Percentiles rank a stretch among this genome's conserved stretches.
Evolutionary conservation across 345 rosid species (phyloP).

Genomic region (Limnanthes douglasii): DNA sequence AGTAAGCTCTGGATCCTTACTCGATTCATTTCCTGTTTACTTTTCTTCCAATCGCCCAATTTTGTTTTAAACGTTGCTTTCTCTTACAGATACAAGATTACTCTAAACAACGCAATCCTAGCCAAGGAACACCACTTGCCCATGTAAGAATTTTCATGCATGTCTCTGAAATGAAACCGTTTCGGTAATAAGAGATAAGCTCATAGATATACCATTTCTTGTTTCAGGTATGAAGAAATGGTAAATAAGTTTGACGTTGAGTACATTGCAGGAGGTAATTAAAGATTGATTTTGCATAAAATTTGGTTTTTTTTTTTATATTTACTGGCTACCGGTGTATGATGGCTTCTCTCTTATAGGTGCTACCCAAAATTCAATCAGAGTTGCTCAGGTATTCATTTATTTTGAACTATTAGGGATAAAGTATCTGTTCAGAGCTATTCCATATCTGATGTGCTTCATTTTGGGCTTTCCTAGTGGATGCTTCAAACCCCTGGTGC

Average conservation of each 20-base stretch:
- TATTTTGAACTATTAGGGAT: background rate
- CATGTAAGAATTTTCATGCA: constrained; percentile 31
- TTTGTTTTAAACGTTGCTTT: background rate
- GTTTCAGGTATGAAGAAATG: constrained; percentile 20
- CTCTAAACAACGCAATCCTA: constrained; percentile 80
- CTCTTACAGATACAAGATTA: constrained; percentile 54
- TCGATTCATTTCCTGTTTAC: background rate
- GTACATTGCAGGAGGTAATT: constrained; percentile 25
- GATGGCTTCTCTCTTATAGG: constrained; percentile 4
- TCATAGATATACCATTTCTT: no score
- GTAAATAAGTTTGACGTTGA: constrained; percentile 12
- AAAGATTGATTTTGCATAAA: background rate
- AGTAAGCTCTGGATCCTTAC: constrained; percentile 16
- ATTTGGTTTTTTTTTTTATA: constrained; percentile 1
- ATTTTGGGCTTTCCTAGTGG: constrained; percentile 37
- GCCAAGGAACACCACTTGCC: constrained; percentile 90
- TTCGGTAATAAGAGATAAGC: background rate
- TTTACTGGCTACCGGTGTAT: background rate
- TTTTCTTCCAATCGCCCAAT: background rate
- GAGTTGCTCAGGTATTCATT: constrained; percentile 68
- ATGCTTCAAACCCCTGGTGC: constrained; percentile 95
- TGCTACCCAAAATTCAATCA: constrained; percentile 82
- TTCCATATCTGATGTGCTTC: background rate
- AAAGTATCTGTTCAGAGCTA: background rate
- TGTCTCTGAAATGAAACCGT: background rate